phyloP scores from a whole-genome alignment of 2,329 filamentous ascomycete species.

The Monilinia laxa region DNA sequence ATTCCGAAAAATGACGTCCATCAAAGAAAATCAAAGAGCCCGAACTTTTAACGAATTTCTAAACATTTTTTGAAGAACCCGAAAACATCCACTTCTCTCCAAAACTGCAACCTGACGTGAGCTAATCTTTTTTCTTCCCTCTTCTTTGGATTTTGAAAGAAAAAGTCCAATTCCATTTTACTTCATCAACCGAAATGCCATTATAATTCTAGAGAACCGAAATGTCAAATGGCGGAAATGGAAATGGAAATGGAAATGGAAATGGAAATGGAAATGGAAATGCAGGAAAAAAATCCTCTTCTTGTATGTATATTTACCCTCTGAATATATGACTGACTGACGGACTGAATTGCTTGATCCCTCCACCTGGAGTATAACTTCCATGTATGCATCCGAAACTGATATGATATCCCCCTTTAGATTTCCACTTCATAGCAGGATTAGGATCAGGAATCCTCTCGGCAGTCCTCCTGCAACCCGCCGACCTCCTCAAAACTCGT shows the following conservation, averaged over 20 bases:
- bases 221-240: conserved; percentile 52
- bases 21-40: conserved; percentile 5
- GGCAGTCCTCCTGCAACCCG: conserved; percentile 87
- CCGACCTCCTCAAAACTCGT: conserved; percentile 94
- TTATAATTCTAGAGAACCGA: conserved; percentile 30
- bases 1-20: conserved; percentile 19
- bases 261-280: conserved; percentile 19
- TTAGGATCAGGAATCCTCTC: conserved; percentile 84
- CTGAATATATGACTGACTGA: background rate
- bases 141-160: background rate
- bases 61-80: conserved; percentile 12
- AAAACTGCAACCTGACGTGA: conserved; percentile 19
- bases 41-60: conserved; percentile 12
- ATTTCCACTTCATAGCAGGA: conserved; percentile 86
- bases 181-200: conserved; percentile 28
- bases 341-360: background rate
- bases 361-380: conserved; percentile 12
- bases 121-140: background rate
- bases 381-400: background rate
- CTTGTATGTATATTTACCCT: conserved; percentile 43
- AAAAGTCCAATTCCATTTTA: background rate
- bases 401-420: conserved; percentile 45
- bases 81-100: background rate
- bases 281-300: conserved; percentile 51
- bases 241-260: conserved; percentile 33